Evolutionary conservation across 2,329 filamentous ascomycete genomes (phyloP), one percentile per base, ranked within the genome.

Genomic region (Geoglossum cookeanum): DNA sequence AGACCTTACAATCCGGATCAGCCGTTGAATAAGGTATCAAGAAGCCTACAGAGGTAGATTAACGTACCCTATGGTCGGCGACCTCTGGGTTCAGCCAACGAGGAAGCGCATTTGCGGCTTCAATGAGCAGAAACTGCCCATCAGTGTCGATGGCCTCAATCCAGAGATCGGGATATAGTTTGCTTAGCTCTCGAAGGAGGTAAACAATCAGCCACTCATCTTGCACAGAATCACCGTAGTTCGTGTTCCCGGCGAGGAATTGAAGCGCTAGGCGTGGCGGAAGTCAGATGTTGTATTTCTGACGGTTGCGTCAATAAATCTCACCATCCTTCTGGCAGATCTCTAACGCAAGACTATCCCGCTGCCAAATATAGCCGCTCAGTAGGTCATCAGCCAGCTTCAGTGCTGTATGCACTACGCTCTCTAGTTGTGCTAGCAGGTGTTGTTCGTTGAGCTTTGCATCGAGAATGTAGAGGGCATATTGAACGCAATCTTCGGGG

Each of bases 131-230:
- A 64, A 98, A 98, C 67, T 98, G 90, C 63, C 94, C 94, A 70
- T 97, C 92, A 54, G 82, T 84, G 68, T 98, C 92, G 59, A 79
- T 82, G 3, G 94, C 77, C 54, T 86, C 82, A 52, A 89, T 78
- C 90, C 91, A 98, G 6, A 89, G 74, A 59, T 84, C 76, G 3
- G 80, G 74, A 64, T 86, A 86, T 42, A 78, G 75, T 63, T 77
- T 85, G 63, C 84, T 90, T 63, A 97, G 72, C 69, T 94, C 84
- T 49, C 86, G 81, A 33, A 98, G 74, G 4, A 97, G 72, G 70
- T 90, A 95, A 22, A 97, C 90, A 59, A 97, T 83, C 4, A 97
- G 78, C 94, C 92, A 98, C 72, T 98, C 94, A 64, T 98, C 92
- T 65, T 95, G 91, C 3, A 97, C 83, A 0, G 89, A 92, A 69